Base-by-base conservation (phyloP, 192 early-diverging fungal species). In the Backusella mclennaniae region DNA sequence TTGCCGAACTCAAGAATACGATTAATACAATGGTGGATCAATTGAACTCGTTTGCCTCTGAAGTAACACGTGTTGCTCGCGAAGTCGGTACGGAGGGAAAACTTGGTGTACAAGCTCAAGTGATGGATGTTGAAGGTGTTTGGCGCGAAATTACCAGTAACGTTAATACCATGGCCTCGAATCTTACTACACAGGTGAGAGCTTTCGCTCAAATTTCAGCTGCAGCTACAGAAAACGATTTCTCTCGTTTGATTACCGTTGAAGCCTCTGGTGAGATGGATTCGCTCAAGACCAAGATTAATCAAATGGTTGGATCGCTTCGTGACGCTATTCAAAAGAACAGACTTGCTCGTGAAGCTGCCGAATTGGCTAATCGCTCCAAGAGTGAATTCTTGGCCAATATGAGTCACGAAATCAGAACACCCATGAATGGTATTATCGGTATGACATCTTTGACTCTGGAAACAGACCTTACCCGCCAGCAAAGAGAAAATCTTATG, bases 341-440 rank as follows among this genome's bases (percentile, higher is more conserved):
- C 80, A 89, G 89, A 14, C 84, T 88, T 42, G 93, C 94, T 15
- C 89, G 93, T 81, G 92, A 94, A 69, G 86, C 90, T 7, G 94
- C 94, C 26, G 92, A 94, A 84, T 74, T 91, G 31, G 94, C 94
- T 14, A 95, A 94, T 73, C 84, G 94, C 14, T 92, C 92, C 73
- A 94, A 93, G 84, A 90, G 84, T 79, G 86, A 91, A 77, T 90
- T 90, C 82, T 75, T 91, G 29, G 90, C 90, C 1, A 91, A 90
- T 53, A 90, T 91, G 88, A 85, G 83, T 56, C 90, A 91, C 73
- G 85, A 86, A 81, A 84, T 83, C 31, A 63, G 85, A 15, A 86
- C 85, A 29, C 94, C 94, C 39, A 91, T 95, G 88, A 93, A 92
- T 79, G 94, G 92, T 66, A 92, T 95, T 39, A 90, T 91, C 66